Evolutionary conservation across 495 filamentous ascomycete species (phyloP), one percentile per base, ranked within the genome.

Genomic region (Xylaria acuta): DNA sequence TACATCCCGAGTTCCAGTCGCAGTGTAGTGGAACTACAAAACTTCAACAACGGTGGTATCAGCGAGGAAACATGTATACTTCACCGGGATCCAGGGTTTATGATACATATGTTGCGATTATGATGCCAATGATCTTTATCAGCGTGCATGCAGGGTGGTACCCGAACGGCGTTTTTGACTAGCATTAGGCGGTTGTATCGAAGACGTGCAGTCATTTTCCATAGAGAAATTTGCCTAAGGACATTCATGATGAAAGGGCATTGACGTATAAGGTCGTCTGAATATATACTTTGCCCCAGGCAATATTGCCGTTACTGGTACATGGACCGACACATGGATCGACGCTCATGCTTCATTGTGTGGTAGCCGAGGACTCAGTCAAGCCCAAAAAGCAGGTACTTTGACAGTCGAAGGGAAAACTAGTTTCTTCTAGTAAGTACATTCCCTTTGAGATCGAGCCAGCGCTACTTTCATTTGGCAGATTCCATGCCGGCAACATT

Each of bases 191-290:
- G 62, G 47, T 77, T 74, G 73, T 77, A 77, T 75, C 74, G 65
- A 79, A 74, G 74, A 72, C 72, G 69, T 73, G 74, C 71, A 72
- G 68, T 74, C 76, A 70, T 73, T 71, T 76, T 76, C 76, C 75
- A 73, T 77, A 76, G 74, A 77, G 66, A 69, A 71, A 74, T 76
- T 72, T 77, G 71, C 68, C 72, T 43, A 73, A 67, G 72, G 72
- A 70, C 72, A 56, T 67, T 65, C 63, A 59, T 69, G 63, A 74
- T 73, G 74, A 75, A 74, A 67, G 72, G 72, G 68, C 25, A 49
- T 65, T 67, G 72, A 75, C 75, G 67, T 77, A 58, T 59, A 69
- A 79, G 71, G 74, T 76, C 71, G 73, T 71, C 72, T 75, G 68
- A 76, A 79, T 77, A 75, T 79, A 77, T 64, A 79, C 53, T 60